Base-by-base conservation (phyloP, 2,329 filamentous ascomycete genomes). In the Alternaria consortialis region DNA sequence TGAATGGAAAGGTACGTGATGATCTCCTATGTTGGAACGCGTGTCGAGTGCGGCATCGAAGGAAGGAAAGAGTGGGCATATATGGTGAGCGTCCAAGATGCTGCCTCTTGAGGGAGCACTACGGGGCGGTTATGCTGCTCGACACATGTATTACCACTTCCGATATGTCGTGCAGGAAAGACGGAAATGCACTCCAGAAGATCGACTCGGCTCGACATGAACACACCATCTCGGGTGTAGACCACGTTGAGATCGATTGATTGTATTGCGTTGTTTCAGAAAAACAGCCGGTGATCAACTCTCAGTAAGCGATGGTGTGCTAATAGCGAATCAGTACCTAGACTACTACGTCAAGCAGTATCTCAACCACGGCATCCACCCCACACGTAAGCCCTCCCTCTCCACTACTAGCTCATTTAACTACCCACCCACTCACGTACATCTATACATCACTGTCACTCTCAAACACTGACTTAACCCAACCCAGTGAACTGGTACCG, bases 401-500 rank as follows among this genome's bases (percentile, higher is more conserved):
- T 5, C 29, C n/a, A 15, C 12, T 42, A 15, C 39, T 9, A 7
- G 25, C 27, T 8, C 8, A 29, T 11, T 8, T 4, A 15, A 25
- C 39, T 23, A 42, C 8, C 8, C 44, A 34, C 20, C 36, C 34
- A 51, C n/a, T 17, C 11, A 29, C 15, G 15, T 13, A 23, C 31
- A 17, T 23, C n/a, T 23, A n/a, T 17, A 48, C 46, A 48, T 31
- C 5, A 48, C 17, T 34, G 1, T 32, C 23, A 34, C 20, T 36
- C 31, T 23, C 27, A 29, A 40, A 60, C 44, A 48, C 69, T 74
- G 50, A 73, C 47, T 7, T 20, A 20, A 20, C 37, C 27, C 15
- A 29, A 40, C 23, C 23, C 50, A 85, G 84, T 93, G 62, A 95
- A 94, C 80, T 97, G 93, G 92, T 99, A 99, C 81, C 88, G 93